Conservation (phyloP, 1,139 yeast species). For the Trichomonascaceae sp. region DNA sequence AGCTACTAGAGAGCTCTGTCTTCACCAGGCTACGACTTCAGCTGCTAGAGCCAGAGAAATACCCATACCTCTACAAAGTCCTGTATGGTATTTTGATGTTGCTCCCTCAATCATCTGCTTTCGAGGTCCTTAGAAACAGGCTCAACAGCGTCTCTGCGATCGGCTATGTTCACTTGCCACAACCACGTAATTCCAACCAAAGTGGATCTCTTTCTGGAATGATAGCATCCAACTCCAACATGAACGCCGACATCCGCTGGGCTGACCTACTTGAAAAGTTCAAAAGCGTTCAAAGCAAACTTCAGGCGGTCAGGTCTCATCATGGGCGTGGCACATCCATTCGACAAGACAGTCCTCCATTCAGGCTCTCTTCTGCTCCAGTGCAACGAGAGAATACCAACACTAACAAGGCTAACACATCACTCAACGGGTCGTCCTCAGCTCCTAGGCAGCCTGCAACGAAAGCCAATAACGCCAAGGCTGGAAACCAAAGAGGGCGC, state of each 20-base stretch:
- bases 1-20: conserved; percentile 75
- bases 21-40: conserved; percentile 81
- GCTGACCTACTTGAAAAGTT: conserved; percentile 51
- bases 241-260: conserved; percentile 25
- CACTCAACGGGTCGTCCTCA: too few species aligned
- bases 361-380: neutral
- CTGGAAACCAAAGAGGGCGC: too few species aligned
- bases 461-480: too few species aligned
- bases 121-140: conserved; percentile 64
- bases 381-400: too few species aligned
- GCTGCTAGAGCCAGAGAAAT: conserved; percentile 70
- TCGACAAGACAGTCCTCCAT: conserved; percentile 2
- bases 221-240: neutral
- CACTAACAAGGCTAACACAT: too few species aligned
- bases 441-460: too few species aligned
- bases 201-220: neutral
- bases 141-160: conserved; percentile 42
- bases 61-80: conserved; percentile 76
- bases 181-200: conserved; percentile 3
- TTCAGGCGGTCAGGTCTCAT: conserved; percentile 28
- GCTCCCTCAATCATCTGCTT: conserved; percentile 91
- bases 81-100: conserved; percentile 89
- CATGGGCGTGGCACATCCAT: conserved; percentile 3
- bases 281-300: conserved; percentile 44
- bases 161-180: conserved; percentile 24